Evolutionary conservation across 371 early-diverging fungal genomes (phyloP), one percentile per base, ranked within the genome.

Genomic region (Saksenaea vasiformis): DNA sequence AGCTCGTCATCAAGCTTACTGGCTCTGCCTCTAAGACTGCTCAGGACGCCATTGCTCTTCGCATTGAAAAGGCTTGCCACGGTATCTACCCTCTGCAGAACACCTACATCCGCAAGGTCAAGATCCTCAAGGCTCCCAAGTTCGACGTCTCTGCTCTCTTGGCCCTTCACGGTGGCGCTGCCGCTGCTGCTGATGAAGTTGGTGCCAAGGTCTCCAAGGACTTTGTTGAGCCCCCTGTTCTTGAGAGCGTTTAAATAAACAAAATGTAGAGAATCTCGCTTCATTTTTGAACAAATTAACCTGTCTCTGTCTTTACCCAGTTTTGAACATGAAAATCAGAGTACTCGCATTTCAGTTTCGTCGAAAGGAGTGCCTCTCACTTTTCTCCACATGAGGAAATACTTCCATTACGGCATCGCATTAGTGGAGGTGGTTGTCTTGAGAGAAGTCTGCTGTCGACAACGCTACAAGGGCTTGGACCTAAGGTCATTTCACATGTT

Each of bases 11-110:
- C 81, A 99, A 99, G 94, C 89, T 99, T 59, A 87, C 90, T 77
- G 82, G 89, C 64, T 77, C 80, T 72, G 80, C 83, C 43, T 78
- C 78, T 61, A 67, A 68, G 54, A 66, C 74, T 28, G 80, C 83
- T 59, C 83, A 83, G 72, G 94, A 93, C 73, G 81, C 87, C 58
- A 92, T 93, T 76, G 99, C 99, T 82, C 93, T 88, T 83, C 92
- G 95, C 77, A 98, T 99, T 67, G 97, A 97, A 85, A 97, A 98
- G 93, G 91, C 94, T 56, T 93, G 94, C 85, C 92, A 94, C 77
- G 85, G 90, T 73, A 99, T 99, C 88, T 99, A 93, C 93, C 99
- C 99, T 60, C 91, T 99, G 71, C 98, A 99, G 87, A 95, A 97
- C 89, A 95, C 95, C 79, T 93, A 89, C 84, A 89, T 98, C 77